Percentiles rank a stretch among this genome's conserved stretches.
Conservation (phyloP, 345 rosid species). For the Salix viminalis region DNA sequence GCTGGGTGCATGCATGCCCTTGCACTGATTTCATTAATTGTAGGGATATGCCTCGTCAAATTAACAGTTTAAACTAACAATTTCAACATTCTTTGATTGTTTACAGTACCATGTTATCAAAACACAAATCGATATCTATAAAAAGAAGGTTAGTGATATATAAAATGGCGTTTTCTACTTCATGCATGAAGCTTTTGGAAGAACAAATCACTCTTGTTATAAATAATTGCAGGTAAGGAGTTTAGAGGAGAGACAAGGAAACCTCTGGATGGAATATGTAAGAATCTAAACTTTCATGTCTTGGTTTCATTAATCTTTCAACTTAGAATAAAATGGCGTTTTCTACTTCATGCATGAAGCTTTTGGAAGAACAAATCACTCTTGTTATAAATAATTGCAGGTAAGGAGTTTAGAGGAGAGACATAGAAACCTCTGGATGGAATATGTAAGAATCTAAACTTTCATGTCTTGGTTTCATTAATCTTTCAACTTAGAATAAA, state of each 20-base stretch:
- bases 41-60: neutral
- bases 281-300: constrained; percentile 2
- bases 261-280: constrained; percentile 37
- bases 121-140: constrained; percentile 40
- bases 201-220: neutral
- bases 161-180: neutral
- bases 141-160: constrained; percentile 45
- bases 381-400: constrained; percentile 16
- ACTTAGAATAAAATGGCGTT: neutral
- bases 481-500: neutral
- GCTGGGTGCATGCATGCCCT: neutral
- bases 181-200: neutral
- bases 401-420: constrained; percentile 40
- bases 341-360: neutral
- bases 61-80: neutral
- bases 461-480: neutral
- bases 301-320: neutral
- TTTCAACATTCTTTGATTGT: neutral
- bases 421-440: constrained; percentile 34
- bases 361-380: neutral
- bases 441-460: constrained; percentile 28
- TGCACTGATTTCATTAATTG: neutral
- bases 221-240: constrained; percentile 32
- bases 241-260: constrained; percentile 38
- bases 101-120: constrained; percentile 45